These are phyloP conservation scores for Scleromitrula shiraiana DNA, from an alignment of 2,329 filamentous ascomycete species.

Conservation along the genomic window DNA sequence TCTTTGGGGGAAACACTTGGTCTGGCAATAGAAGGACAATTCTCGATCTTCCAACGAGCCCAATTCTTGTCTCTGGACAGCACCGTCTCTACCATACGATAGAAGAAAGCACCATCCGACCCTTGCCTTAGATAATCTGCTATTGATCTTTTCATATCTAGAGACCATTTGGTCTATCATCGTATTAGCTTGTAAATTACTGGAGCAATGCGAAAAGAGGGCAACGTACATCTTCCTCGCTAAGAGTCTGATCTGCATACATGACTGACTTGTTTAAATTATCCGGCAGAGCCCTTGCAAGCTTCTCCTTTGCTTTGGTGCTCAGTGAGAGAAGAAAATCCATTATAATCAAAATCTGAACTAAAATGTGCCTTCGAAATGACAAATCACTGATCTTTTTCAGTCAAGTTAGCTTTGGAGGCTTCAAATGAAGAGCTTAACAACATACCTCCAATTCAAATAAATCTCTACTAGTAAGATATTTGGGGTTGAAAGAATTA, in stretches of 20 bases:
- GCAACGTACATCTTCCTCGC: constrained; percentile 72
- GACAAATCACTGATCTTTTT: constrained; percentile 82
- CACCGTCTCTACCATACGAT: constrained; percentile 94
- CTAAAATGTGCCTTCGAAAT: constrained; percentile 87
- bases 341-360: constrained; percentile 88
- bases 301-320: constrained; percentile 70
- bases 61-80: constrained; percentile 95
- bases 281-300: constrained; percentile 50
- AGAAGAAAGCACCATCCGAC: constrained; percentile 82
- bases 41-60: constrained; percentile 97
- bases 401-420: constrained; percentile 21
- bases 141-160: constrained; percentile 68
- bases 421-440: no score
- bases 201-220: constrained; percentile 12
- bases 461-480: constrained; percentile 91
- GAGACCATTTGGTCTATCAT: constrained; percentile 70
- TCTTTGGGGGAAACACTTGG: constrained; percentile 60
- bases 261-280: constrained; percentile 73
- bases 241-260: constrained; percentile 66
- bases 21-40: constrained; percentile 78
- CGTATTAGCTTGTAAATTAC: background rate
- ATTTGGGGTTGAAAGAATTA: constrained; percentile 90
- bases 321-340: constrained; percentile 94
- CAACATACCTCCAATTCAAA: constrained; percentile 82
- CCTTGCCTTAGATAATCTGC: constrained; percentile 76